phyloP scores from a whole-genome alignment of 2,329 filamentous ascomycete species.

The Juglanconis oblonga region DNA sequence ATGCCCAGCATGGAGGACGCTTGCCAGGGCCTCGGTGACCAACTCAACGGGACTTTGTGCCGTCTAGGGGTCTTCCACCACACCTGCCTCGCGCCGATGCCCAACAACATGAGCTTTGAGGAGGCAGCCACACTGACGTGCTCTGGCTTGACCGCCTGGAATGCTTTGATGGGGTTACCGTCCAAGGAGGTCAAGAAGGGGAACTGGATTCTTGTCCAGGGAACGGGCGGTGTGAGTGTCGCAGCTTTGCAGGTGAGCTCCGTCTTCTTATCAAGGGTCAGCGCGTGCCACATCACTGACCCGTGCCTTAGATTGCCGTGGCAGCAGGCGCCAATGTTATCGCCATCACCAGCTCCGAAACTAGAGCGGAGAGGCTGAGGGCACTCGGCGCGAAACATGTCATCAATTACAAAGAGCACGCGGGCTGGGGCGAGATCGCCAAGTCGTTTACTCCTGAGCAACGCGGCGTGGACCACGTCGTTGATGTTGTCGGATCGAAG shows the following conservation, averaged over 20 bases:
- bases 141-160: conserved; percentile 50
- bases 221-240: conserved; percentile 38
- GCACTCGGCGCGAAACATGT: conserved; percentile 55
- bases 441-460: conserved; percentile 43
- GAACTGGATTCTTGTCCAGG: conserved; percentile 35
- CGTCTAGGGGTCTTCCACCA: conserved; percentile 58
- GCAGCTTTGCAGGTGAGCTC: conserved; percentile 31
- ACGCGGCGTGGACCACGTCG: conserved; percentile 57
- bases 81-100: conserved; percentile 52
- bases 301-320: conserved; percentile 30
- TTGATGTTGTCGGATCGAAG: conserved; percentile 65
- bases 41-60: conserved; percentile 54
- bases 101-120: conserved; percentile 36
- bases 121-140: conserved; percentile 45
- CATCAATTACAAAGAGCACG: conserved; percentile 58
- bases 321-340: conserved; percentile 53
- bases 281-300: neutral
- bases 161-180: conserved; percentile 45
- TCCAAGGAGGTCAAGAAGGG: conserved; percentile 36
- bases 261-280: no score
- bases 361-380: conserved; percentile 51
- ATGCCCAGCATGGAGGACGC: conserved; percentile 22
- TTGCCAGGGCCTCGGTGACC: conserved; percentile 52
- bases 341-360: conserved; percentile 55
- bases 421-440: conserved; percentile 58